These are phyloP conservation scores for Trametes elegans DNA, from an alignment of 768 basidiomycete species.

Conservation along the genomic window DNA sequence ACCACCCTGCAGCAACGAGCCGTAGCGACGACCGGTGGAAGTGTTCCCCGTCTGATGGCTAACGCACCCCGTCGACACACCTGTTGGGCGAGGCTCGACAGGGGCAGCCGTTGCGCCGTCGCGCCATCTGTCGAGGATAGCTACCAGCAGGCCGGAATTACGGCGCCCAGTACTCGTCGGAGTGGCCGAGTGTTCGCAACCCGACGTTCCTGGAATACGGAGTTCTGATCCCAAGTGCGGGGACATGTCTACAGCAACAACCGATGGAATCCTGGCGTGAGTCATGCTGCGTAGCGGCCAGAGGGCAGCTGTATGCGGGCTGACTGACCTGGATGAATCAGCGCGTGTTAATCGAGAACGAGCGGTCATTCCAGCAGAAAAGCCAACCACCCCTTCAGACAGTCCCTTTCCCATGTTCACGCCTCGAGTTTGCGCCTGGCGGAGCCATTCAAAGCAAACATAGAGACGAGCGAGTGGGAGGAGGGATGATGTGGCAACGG, in stretches of 20 bases:
- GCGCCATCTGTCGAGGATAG: background rate
- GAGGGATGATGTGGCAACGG: conserved; percentile 5
- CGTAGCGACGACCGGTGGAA: background rate
- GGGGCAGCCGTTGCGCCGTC: background rate
- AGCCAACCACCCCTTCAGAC: background rate
- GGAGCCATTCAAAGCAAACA: background rate
- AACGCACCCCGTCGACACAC: background rate
- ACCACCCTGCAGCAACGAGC: background rate
- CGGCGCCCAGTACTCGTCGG: conserved; percentile 1
- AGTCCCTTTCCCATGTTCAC: background rate
- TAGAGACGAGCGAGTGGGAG: background rate
- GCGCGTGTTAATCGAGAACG: background rate
- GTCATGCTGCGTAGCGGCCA: background rate
- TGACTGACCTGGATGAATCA: conserved; percentile 2
- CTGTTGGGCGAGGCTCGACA: conserved; percentile 11
- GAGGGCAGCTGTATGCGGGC: background rate
- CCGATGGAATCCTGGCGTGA: background rate
- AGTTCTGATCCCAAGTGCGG: background rate
- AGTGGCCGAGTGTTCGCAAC: background rate
- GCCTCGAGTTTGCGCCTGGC: no score
- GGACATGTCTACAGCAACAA: background rate
- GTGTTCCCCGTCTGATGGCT: background rate
- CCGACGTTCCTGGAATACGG: background rate
- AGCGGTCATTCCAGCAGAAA: background rate
- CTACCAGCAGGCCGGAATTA: background rate